These are phyloP conservation scores for Saturnispora dispora DNA, from an alignment of 805 yeast species.

Conservation along the genomic window DNA sequence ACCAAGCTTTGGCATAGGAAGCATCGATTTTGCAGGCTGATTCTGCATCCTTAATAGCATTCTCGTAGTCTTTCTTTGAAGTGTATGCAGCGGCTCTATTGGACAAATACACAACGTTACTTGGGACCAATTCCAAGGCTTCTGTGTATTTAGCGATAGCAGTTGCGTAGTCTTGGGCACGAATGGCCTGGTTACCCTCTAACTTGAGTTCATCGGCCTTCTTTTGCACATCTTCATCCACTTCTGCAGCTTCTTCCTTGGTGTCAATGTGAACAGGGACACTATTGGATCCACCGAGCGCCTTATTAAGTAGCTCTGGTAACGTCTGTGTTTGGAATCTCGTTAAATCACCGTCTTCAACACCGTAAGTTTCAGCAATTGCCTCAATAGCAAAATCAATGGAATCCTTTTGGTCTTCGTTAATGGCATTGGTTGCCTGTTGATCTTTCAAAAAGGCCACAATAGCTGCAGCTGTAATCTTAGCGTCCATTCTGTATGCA, in stretches of 20 bases:
- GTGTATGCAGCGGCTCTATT: conserved; percentile 97
- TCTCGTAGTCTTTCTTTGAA: conserved; percentile 60
- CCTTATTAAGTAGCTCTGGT: conserved; percentile 20
- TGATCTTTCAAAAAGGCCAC: conserved; percentile 52
- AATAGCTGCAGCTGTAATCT: conserved; percentile 63
- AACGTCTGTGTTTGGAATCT: conserved; percentile 32
- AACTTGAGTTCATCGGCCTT: conserved; percentile 78
- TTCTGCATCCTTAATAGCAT: conserved; percentile 78
- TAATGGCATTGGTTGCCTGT: conserved; percentile 37
- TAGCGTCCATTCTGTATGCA: conserved; percentile 24
- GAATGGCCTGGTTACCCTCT: conserved; percentile 88
- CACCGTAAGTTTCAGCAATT: conserved; percentile 75
- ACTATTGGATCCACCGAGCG: conserved; percentile 10
- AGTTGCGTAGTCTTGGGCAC: conserved; percentile 53
- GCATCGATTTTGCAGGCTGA: conserved; percentile 74
- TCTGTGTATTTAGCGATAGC: conserved; percentile 75
- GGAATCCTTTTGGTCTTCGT: conserved; percentile 78
- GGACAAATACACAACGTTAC: conserved; percentile 77
- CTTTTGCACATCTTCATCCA: conserved; percentile 37
- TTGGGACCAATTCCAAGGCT: conserved; percentile 62
- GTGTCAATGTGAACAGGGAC: conserved; percentile 34
- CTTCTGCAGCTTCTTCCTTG: conserved; percentile 29
- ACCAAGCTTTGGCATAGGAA: conserved; percentile 81
- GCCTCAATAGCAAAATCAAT: conserved; percentile 92
- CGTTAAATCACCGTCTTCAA: conserved; percentile 40